Evolutionary conservation across 2,329 filamentous ascomycete species (phyloP).

Genomic region (Talaromyces atroroseus): DNA sequence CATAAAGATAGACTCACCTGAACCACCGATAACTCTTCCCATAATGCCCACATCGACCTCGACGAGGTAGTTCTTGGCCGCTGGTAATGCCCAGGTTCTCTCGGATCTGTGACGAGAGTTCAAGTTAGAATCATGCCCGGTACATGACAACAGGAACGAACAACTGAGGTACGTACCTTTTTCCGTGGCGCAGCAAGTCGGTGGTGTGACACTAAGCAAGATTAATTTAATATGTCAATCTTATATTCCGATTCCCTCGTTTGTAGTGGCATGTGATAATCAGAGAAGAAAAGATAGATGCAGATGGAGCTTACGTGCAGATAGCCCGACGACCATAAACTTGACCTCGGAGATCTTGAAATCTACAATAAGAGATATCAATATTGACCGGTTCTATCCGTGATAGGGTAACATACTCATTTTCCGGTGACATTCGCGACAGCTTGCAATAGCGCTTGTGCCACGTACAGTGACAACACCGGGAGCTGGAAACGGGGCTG

Average conservation of each 20-base stretch:
- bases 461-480: slow-evolving; percentile 69
- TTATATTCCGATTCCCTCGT: not conserved
- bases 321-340: slow-evolving; percentile 64
- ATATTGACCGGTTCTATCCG: slow-evolving; percentile 29
- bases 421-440: slow-evolving; percentile 70
- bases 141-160: not conserved
- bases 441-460: slow-evolving; percentile 67
- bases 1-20: slow-evolving; percentile 29
- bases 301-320: slow-evolving; percentile 35
- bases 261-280: not conserved
- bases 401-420: slow-evolving; percentile 52
- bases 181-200: slow-evolving; percentile 7
- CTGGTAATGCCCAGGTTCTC: slow-evolving; percentile 52
- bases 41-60: slow-evolving; percentile 52
- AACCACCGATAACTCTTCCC: slow-evolving; percentile 54
- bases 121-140: not conserved
- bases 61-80: slow-evolving; percentile 49
- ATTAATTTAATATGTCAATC: not conserved
- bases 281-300: not conserved
- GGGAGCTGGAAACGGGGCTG: slow-evolving; percentile 55
- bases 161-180: slow-evolving; percentile 7
- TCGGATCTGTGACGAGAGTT: slow-evolving; percentile 6
- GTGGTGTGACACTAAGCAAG: slow-evolving; percentile 8
- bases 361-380: not conserved
- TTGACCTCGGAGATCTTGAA: slow-evolving; percentile 74